Percentiles rank a stretch among this genome's conserved stretches.
Conservation (phyloP, 2,329 filamentous ascomycete genomes). For the Madurella mycetomatis region DNA sequence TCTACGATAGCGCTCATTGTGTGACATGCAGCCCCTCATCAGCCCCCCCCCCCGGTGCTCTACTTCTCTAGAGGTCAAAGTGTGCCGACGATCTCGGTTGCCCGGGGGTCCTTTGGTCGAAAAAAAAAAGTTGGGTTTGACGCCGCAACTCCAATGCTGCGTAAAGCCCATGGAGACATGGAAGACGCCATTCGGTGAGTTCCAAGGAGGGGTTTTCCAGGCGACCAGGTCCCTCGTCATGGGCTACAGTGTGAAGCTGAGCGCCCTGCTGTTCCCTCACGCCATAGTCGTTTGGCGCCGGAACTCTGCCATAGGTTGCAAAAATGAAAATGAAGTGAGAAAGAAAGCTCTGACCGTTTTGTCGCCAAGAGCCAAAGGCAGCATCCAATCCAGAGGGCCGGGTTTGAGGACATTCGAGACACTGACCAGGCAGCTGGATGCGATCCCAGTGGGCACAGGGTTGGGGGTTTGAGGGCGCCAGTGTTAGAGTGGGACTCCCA, state of each 20-base stretch:
- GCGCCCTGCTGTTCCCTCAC: too few relatives aligned
- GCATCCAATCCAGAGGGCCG: slow-evolving; percentile 2
- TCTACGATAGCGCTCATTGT: slow-evolving; percentile 6
- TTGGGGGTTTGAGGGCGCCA: slow-evolving; percentile 1
- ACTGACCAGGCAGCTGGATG: not conserved
- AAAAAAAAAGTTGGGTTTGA: not conserved
- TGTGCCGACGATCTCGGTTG: not conserved
- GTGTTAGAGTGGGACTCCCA: slow-evolving; percentile 21
- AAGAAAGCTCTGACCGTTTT: too few relatives aligned
- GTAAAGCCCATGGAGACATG: not conserved
- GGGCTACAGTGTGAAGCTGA: too few relatives aligned
- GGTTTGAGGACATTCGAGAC: slow-evolving; percentile 1
- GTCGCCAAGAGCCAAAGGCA: not conserved
- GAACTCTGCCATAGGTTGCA: too few relatives aligned
- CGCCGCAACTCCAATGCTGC: not conserved
- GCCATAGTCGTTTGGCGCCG: too few relatives aligned
- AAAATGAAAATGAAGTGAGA: too few relatives aligned
- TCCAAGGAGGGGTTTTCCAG: too few relatives aligned
- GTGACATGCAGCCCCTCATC: slow-evolving; percentile 15
- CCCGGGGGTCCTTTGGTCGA: not conserved
- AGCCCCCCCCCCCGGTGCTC: not conserved
- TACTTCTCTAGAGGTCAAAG: not conserved
- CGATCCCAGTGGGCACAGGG: slow-evolving; percentile 10
- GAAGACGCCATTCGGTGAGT: too few relatives aligned
- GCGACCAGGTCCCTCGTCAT: too few relatives aligned